phyloP scores from a whole-genome alignment of 805 yeast species.

The Kazachstania kunashirensis region DNA sequence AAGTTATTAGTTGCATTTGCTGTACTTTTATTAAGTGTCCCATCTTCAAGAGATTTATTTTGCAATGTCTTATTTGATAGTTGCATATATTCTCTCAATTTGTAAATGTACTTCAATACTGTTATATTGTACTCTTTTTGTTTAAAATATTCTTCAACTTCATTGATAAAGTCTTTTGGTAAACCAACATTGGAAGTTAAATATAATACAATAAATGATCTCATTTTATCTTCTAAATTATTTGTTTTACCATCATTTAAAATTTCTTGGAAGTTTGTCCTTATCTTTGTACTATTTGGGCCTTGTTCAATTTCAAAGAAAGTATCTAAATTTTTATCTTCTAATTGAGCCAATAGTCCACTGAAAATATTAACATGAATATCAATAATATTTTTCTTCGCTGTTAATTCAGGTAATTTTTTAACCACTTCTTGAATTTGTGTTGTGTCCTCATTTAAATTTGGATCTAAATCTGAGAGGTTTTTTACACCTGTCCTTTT shows the following conservation, averaged over 20 bases:
- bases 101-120: constrained; percentile 64
- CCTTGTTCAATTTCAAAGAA: constrained; percentile 91
- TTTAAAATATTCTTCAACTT: constrained; percentile 55
- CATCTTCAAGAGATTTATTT: constrained; percentile 26
- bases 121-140: constrained; percentile 50
- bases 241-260: constrained; percentile 42
- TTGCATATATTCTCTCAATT: constrained; percentile 68
- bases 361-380: constrained; percentile 96
- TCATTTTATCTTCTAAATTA: constrained; percentile 71
- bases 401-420: constrained; percentile 84
- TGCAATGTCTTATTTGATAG: constrained; percentile 36
- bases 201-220: constrained; percentile 78
- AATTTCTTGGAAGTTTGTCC: constrained; percentile 50
- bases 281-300: constrained; percentile 40
- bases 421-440: constrained; percentile 81
- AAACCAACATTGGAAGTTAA: constrained; percentile 38
- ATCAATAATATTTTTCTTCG: constrained; percentile 79
- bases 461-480: constrained; percentile 62
- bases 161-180: constrained; percentile 39
- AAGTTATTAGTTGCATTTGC: constrained; percentile 11
- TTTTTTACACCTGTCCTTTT: constrained; percentile 60
- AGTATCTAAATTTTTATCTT: constrained; percentile 78
- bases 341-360: constrained; percentile 68
- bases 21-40: constrained; percentile 25
- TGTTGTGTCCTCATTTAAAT: constrained; percentile 41